phyloP scores from a whole-genome alignment of 2,329 filamentous ascomycete species.

The Aspergillus sp. region DNA sequence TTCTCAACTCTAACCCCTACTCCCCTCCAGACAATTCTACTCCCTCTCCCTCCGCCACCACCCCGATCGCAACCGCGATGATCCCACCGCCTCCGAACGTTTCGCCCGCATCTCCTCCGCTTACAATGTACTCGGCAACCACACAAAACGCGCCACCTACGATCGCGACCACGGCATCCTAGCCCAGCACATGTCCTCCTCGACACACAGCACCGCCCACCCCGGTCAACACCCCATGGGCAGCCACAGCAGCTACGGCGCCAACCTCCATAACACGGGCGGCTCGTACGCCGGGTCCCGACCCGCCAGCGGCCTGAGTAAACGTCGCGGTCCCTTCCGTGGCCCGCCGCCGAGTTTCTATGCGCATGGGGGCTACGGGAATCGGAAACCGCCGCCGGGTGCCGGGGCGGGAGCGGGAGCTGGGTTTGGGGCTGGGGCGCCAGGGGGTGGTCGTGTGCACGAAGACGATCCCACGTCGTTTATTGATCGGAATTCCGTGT shows the following conservation, averaged over 20 bases:
- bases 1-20: not conserved
- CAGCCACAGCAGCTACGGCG: slow-evolving; percentile 55
- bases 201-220: slow-evolving; percentile 32
- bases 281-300: slow-evolving; percentile 57
- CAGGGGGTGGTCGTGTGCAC: slow-evolving; percentile 1
- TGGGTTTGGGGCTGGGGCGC: slow-evolving; percentile 2
- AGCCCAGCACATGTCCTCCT: slow-evolving; percentile 23
- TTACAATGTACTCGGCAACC: slow-evolving; percentile 72
- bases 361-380: slow-evolving; percentile 74
- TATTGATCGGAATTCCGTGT: slow-evolving; percentile 53
- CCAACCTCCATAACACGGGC: slow-evolving; percentile 30
- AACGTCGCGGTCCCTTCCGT: slow-evolving; percentile 71
- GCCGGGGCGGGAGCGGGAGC: slow-evolving; percentile 10
- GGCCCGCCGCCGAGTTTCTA: slow-evolving; percentile 92
- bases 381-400: slow-evolving; percentile 18
- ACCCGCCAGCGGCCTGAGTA: slow-evolving; percentile 76
- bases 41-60: slow-evolving; percentile 86
- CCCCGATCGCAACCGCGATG: slow-evolving; percentile 80
- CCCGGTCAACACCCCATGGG: slow-evolving; percentile 44
- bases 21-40: slow-evolving; percentile 67
- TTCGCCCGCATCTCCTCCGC: slow-evolving; percentile 85
- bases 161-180: slow-evolving; percentile 60
- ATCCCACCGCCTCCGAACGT: slow-evolving; percentile 69
- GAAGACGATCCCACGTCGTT: slow-evolving; percentile 39
- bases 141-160: slow-evolving; percentile 74